Conservation (phyloP, 768 basidiomycete genomes). For the Mycena crocata region DNA sequence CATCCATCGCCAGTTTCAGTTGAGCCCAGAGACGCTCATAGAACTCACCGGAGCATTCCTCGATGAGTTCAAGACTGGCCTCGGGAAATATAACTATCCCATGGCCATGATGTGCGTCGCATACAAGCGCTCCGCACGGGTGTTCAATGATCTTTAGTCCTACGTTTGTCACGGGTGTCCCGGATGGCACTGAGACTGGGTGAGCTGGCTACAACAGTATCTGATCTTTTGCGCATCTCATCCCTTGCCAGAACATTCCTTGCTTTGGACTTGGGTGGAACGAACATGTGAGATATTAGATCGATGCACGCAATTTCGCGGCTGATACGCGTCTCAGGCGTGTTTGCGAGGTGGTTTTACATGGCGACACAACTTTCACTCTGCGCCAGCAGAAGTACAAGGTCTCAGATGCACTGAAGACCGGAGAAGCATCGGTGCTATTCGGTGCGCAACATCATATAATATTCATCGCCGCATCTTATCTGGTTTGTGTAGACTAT, state of each 20-base stretch:
- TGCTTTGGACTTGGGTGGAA: slow-evolving; percentile 96
- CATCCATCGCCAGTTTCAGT: slow-evolving; percentile 79
- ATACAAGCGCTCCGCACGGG: not conserved
- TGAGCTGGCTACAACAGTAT: slow-evolving; percentile 48
- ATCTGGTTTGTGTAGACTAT: slow-evolving; percentile 74
- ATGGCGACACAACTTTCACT: slow-evolving; percentile 89
- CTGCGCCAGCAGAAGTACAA: slow-evolving; percentile 97
- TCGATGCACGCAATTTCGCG: not conserved
- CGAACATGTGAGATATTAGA: slow-evolving; percentile 80
- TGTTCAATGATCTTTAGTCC: slow-evolving; percentile 63
- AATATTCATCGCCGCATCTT: slow-evolving; percentile 5
- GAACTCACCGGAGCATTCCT: slow-evolving; percentile 84
- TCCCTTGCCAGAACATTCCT: slow-evolving; percentile 81
- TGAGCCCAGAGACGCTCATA: slow-evolving; percentile 70
- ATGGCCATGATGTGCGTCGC: slow-evolving; percentile 93
- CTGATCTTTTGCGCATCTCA: not conserved
- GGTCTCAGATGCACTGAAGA: slow-evolving; percentile 93
- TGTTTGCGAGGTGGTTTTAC: slow-evolving; percentile 93
- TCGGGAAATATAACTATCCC: slow-evolving; percentile 76
- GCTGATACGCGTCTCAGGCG: slow-evolving; percentile 65
- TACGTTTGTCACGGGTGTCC: slow-evolving; percentile 95
- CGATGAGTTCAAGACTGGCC: slow-evolving; percentile 80
- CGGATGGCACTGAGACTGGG: slow-evolving; percentile 95
- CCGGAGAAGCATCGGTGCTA: slow-evolving; percentile 86
- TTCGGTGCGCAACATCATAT: slow-evolving; percentile 71